A percentile compares a stretch with the other conserved stretches of the same genome.
Conservation (phyloP, 176 grass and related monocot genomes). For the Elaeis guineensis region DNA sequence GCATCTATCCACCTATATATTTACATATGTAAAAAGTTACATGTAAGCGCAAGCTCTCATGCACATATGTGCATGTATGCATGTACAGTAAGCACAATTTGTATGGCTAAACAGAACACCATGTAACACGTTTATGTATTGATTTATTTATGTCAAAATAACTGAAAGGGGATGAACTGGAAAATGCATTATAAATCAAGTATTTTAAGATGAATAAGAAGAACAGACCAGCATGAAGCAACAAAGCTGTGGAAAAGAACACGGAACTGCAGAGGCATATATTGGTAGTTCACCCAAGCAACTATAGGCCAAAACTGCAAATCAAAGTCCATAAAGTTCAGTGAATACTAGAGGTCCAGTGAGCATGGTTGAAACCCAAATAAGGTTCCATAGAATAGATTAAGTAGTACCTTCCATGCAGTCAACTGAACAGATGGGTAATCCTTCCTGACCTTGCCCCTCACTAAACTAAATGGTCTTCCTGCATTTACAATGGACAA, state of each 20-base stretch:
- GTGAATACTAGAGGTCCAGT: no score
- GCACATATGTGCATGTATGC: no score
- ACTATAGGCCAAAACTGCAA: constrained; percentile 47
- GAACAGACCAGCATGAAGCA: constrained; percentile 39
- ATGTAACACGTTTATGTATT: no score
- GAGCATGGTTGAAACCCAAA: no score
- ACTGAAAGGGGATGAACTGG: no score
- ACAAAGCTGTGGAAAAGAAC: constrained; percentile 40
- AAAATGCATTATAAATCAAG: no score
- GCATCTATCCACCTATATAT: no score
- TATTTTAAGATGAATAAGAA: neutral
- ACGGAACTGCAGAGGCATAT: constrained; percentile 37
- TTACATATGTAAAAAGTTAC: no score
- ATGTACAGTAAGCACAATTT: no score
- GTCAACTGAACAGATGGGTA: constrained; percentile 40
- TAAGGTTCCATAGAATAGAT: neutral
- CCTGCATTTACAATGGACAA: constrained; percentile 24
- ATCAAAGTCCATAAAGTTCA: neutral
- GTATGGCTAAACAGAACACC: no score
- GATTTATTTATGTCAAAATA: no score
- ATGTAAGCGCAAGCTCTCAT: no score
- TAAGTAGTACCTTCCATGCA: constrained; percentile 33
- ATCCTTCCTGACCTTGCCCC: constrained; percentile 32
- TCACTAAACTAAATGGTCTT: constrained; percentile 31
- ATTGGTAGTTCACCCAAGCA: constrained; percentile 36